Conservation (phyloP, 2,329 filamentous ascomycete genomes). For the Apiospora aurea region DNA sequence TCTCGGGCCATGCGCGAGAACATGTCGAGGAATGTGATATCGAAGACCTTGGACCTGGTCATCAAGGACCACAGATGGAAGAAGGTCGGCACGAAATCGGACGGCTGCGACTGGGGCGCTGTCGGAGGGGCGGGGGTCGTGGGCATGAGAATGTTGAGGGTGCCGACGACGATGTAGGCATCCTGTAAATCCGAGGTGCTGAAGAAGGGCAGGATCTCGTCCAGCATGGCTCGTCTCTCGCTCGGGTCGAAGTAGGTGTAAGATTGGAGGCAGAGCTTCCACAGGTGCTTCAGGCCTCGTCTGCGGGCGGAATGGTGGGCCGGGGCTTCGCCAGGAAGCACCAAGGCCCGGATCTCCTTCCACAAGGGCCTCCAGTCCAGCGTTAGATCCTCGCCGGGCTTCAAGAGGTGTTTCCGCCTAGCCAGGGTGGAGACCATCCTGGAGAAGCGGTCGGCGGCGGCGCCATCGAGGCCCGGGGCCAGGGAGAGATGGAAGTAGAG, state of each 20-base stretch:
- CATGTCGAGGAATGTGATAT: slow-evolving; percentile 87
- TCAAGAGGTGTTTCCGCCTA: slow-evolving; percentile 94
- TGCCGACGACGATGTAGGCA: slow-evolving; percentile 89
- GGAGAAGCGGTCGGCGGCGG: slow-evolving; percentile 86
- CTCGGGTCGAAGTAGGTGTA: slow-evolving; percentile 92
- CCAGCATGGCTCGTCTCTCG: slow-evolving; percentile 81
- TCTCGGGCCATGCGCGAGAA: slow-evolving; percentile 88
- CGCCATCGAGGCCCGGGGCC: slow-evolving; percentile 85
- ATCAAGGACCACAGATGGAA: slow-evolving; percentile 97
- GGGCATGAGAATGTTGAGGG: slow-evolving; percentile 87
- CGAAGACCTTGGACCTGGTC: slow-evolving; percentile 85
- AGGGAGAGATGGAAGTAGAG: slow-evolving; percentile 94
- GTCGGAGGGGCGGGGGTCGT: slow-evolving; percentile 79
- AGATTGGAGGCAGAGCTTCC: slow-evolving; percentile 88
- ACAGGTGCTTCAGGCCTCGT: slow-evolving; percentile 69
- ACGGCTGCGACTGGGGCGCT: slow-evolving; percentile 79
- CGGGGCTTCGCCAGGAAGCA: slow-evolving; percentile 84
- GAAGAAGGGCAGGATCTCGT: slow-evolving; percentile 85
- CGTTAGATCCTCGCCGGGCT: slow-evolving; percentile 85
- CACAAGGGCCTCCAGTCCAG: slow-evolving; percentile 94
- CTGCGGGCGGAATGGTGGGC: slow-evolving; percentile 63
- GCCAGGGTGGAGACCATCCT: slow-evolving; percentile 96
- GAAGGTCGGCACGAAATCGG: slow-evolving; percentile 88
- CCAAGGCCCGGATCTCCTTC: slow-evolving; percentile 89
- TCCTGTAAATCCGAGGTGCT: slow-evolving; percentile 92